Percentiles rank a stretch among this genome's conserved stretches.
Evolutionary conservation across 2,329 filamentous ascomycete species (phyloP).

Genomic region (Aspergillus ruber): DNA sequence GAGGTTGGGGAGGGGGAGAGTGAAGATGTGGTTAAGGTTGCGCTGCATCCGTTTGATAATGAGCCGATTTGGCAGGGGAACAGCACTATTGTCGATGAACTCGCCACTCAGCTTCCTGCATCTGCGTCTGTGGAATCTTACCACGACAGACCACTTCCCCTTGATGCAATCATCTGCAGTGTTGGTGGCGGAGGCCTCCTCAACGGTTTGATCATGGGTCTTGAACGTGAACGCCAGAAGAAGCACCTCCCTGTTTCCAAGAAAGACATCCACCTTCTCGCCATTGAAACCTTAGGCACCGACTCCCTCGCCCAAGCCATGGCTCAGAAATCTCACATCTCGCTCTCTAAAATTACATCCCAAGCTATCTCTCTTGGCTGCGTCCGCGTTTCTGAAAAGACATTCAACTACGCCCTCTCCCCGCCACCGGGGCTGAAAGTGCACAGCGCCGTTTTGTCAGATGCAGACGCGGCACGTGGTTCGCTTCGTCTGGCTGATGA

Average conservation of each 20-base stretch:
- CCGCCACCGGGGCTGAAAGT: slow-evolving; percentile 45
- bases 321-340: slow-evolving; percentile 48
- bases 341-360: slow-evolving; percentile 65
- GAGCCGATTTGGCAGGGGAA: slow-evolving; percentile 42
- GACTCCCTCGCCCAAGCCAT: slow-evolving; percentile 63
- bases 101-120: slow-evolving; percentile 35
- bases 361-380: slow-evolving; percentile 70
- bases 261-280: slow-evolving; percentile 50
- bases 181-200: slow-evolving; percentile 77
- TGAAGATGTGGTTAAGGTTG: slow-evolving; percentile 33
- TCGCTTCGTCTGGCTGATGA: slow-evolving; percentile 75
- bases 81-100: slow-evolving; percentile 39
- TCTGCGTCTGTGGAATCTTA: slow-evolving; percentile 10
- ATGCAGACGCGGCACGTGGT: slow-evolving; percentile 73
- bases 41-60: slow-evolving; percentile 41
- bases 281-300: slow-evolving; percentile 69
- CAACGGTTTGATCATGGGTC: slow-evolving; percentile 66
- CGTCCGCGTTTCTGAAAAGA: slow-evolving; percentile 60
- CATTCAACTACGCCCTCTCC: slow-evolving; percentile 58
- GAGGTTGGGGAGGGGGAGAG: slow-evolving; percentile 15
- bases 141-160: slow-evolving; percentile 30
- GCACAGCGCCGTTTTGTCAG: slow-evolving; percentile 58
- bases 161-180: slow-evolving; percentile 68
- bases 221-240: slow-evolving; percentile 45
- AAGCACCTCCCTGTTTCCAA: slow-evolving; percentile 21